These are phyloP conservation scores for Cryptosporidium viatorum DNA, from an alignment of 169 alveolate species.

Conservation along the genomic window DNA sequence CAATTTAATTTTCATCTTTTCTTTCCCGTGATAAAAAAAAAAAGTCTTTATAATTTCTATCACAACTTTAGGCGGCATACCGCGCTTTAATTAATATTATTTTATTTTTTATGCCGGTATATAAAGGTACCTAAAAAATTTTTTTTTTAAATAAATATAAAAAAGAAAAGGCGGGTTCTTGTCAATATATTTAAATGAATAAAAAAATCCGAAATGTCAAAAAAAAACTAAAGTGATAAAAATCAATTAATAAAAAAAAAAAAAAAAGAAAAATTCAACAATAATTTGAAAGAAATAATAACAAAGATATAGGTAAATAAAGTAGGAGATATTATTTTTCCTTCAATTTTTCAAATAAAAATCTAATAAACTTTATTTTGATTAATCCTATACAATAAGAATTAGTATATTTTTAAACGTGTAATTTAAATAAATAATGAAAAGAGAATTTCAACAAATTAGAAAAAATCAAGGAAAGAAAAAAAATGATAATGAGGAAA, in stretches of 20 bases:
- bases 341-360: no score
- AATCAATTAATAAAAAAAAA: no score
- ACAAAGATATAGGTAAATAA: no score
- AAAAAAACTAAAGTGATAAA: not conserved
- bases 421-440: not conserved
- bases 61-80: not conserved
- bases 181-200: not conserved
- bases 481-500: constrained; percentile 22
- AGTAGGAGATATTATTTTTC: no score
- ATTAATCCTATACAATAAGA: not conserved
- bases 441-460: not conserved
- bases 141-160: not conserved
- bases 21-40: no score
- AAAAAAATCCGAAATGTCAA: constrained; percentile 2
- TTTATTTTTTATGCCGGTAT: not conserved
- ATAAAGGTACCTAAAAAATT: not conserved
- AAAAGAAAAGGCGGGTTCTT: not conserved
- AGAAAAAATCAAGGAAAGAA: not conserved
- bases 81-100: not conserved
- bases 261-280: no score
- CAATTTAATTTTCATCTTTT: not conserved
- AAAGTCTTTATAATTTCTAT: not conserved
- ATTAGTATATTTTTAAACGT: not conserved
- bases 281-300: no score
- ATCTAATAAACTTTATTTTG: no score